These are phyloP conservation scores for Hymenoscyphus infarciens DNA, from an alignment of 2,329 filamentous ascomycete species.

Conservation along the genomic window DNA sequence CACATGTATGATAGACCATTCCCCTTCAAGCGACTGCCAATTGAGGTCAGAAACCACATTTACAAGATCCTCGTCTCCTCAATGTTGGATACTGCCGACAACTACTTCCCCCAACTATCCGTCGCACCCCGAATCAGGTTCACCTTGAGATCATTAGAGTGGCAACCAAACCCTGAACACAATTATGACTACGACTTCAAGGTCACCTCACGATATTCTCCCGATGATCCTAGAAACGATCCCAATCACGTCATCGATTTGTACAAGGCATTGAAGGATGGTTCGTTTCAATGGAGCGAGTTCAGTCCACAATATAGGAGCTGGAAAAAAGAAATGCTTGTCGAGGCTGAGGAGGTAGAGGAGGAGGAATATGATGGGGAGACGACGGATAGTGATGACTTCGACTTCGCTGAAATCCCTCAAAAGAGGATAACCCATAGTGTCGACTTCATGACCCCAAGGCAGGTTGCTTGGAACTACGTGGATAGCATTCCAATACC, in stretches of 20 bases:
- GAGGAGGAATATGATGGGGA: not conserved
- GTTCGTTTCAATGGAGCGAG: not conserved
- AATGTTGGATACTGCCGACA: not conserved
- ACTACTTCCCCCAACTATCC: not conserved
- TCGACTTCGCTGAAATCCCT: not conserved
- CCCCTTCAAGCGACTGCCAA: slow-evolving; percentile 3
- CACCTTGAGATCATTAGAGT: not conserved
- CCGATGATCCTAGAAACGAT: not conserved
- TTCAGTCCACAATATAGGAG: not conserved
- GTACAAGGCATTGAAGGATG: not conserved
- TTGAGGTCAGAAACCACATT: slow-evolving; percentile 1
- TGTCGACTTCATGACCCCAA: no score
- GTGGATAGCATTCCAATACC: no score
- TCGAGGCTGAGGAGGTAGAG: not conserved
- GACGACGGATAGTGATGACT: not conserved
- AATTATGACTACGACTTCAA: not conserved
- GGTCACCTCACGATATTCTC: not conserved
- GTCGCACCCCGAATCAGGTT: not conserved
- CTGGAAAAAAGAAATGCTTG: not conserved
- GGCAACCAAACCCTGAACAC: not conserved
- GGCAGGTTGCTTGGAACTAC: no score
- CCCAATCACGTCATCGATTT: not conserved
- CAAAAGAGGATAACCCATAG: not conserved
- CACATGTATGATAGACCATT: not conserved
- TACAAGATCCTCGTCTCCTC: slow-evolving; percentile 2